Percentiles rank a stretch among this genome's conserved stretches.
phyloP scores from a whole-genome alignment of 352 stramenopile species.

The Pythium rhizo-oryzae region DNA sequence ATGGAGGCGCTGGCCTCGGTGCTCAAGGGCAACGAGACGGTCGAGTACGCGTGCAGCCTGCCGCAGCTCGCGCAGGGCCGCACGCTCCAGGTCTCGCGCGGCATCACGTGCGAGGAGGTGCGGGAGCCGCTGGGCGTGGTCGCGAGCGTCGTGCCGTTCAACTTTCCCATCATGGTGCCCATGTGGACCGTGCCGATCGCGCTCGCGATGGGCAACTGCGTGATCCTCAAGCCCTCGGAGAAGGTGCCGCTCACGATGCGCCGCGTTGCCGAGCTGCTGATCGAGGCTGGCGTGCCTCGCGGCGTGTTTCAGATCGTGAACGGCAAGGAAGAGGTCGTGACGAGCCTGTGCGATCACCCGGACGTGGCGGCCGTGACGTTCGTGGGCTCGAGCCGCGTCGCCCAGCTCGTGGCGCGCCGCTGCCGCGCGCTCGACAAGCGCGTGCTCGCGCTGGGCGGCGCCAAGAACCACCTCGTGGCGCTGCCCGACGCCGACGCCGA shows the following conservation, averaged over 20 bases:
- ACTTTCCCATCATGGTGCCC: conserved; percentile 98
- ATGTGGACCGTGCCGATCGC: conserved; percentile 99
- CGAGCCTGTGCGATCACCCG: conserved; percentile 92
- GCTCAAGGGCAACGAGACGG: conserved; percentile 97
- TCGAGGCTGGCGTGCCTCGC: conserved; percentile 92
- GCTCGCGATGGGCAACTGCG: conserved; percentile 95
- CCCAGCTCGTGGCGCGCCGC: conserved; percentile 91
- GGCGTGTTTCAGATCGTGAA: conserved; percentile 98
- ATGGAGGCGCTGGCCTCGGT: conserved; percentile 96
- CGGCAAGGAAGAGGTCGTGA: conserved; percentile 89
- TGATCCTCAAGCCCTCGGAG: conserved; percentile 98
- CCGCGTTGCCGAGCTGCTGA: conserved; percentile 84
- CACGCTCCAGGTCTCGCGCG: conserved; percentile 79
- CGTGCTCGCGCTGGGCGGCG: conserved; percentile 94
- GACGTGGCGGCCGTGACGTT: conserved; percentile 93
- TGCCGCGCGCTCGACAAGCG: conserved; percentile 93
- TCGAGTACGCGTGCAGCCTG: conserved; percentile 96
- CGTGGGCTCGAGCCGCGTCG: conserved; percentile 94
- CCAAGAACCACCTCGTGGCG: conserved; percentile 98
- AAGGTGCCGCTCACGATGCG: conserved; percentile 96
- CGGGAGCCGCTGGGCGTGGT: conserved; percentile 94
- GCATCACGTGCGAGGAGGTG: conserved; percentile 94
- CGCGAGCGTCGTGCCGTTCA: conserved; percentile 95
- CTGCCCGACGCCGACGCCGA: conserved; percentile 94
- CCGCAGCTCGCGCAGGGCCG: conserved; percentile 92